phyloP scores from a whole-genome alignment of 179 eudicot species.

The Gypsophila paniculata region DNA sequence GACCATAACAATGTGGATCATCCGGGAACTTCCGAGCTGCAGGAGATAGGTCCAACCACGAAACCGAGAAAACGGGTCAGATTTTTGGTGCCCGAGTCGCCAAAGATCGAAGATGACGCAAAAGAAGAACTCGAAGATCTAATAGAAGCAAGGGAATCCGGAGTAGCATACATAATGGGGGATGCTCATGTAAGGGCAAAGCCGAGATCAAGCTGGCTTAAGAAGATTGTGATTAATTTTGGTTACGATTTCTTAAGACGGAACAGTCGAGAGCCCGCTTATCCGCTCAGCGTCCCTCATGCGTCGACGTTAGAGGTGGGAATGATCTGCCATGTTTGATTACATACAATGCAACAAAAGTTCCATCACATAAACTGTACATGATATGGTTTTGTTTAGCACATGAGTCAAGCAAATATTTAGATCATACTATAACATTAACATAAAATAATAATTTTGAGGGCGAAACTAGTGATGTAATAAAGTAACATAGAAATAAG shows the following conservation, averaged over 20 bases:
- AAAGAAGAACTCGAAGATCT: conserved; percentile 48
- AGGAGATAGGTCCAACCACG: conserved; percentile 42
- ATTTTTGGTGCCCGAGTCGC: conserved; percentile 74
- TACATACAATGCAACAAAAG: not conserved
- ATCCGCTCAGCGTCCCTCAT: conserved; percentile 74
- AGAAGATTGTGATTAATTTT: conserved; percentile 39
- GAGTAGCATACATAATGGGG: conserved; percentile 77
- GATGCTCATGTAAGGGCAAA: conserved; percentile 80
- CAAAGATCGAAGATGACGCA: conserved; percentile 41
- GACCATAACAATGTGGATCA: conserved; percentile 12
- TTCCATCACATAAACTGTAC: conserved; percentile 23
- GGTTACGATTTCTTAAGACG: conserved; percentile 11
- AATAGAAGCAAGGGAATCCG: conserved; percentile 72
- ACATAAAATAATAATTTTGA: too few relatives aligned
- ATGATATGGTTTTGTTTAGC: conserved; percentile 38
- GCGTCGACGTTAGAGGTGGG: conserved; percentile 95
- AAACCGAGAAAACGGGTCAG: conserved; percentile 59
- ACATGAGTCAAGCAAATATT: conserved; percentile 13
- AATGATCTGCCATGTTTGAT: conserved; percentile 72
- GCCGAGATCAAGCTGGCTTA: conserved; percentile 52
- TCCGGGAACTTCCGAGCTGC: conserved; percentile 42
- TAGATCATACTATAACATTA: too few relatives aligned
- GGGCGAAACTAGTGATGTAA: too few relatives aligned
- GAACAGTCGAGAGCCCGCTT: conserved; percentile 33
- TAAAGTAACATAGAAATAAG: too few relatives aligned